A percentile compares a stretch with the other conserved stretches of the same genome.
Evolutionary conservation across 768 basidiomycete species (phyloP).

Genomic region (Austroboletus festivus): DNA sequence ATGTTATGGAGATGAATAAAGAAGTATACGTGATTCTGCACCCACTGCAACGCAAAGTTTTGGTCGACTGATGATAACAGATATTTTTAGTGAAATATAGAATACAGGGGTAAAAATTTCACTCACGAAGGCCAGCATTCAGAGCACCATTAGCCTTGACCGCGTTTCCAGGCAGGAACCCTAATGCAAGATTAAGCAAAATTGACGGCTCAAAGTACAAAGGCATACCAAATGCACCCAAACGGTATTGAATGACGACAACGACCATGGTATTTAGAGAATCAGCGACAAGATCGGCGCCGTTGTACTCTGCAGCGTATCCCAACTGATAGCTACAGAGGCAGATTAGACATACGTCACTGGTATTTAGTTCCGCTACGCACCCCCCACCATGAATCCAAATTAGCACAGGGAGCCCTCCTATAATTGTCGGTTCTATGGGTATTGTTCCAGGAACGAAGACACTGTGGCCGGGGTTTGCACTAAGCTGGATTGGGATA

Average conservation of each 20-base stretch:
- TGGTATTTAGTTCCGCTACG: too few species aligned
- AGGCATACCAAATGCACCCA: slow-evolving; percentile 33
- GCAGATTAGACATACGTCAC: background rate
- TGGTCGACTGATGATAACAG: slow-evolving; percentile 31
- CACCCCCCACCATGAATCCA: slow-evolving; percentile 38
- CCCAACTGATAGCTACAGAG: slow-evolving; percentile 24
- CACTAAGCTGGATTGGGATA: too few species aligned
- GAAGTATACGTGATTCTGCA: slow-evolving; percentile 30
- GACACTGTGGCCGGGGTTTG: slow-evolving; percentile 1
- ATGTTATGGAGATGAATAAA: background rate
- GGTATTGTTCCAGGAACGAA: slow-evolving; percentile 9
- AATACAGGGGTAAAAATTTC: background rate
- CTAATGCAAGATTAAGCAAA: slow-evolving; percentile 12
- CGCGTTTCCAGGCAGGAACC: slow-evolving; percentile 31
- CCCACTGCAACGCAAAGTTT: slow-evolving; percentile 34
- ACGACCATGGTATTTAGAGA: slow-evolving; percentile 24
- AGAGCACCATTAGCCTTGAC: slow-evolving; percentile 30
- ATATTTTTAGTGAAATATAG: background rate
- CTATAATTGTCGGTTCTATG: background rate
- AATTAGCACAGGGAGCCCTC: slow-evolving; percentile 31
- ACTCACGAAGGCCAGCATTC: slow-evolving; percentile 36
- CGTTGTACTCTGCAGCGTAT: slow-evolving; percentile 13
- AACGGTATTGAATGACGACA: slow-evolving; percentile 34
- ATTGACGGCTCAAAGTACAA: background rate
- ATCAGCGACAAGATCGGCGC: slow-evolving; percentile 23